phyloP scores from a whole-genome alignment of 2,329 filamentous ascomycete genomes.

The Penicillium sp. region DNA sequence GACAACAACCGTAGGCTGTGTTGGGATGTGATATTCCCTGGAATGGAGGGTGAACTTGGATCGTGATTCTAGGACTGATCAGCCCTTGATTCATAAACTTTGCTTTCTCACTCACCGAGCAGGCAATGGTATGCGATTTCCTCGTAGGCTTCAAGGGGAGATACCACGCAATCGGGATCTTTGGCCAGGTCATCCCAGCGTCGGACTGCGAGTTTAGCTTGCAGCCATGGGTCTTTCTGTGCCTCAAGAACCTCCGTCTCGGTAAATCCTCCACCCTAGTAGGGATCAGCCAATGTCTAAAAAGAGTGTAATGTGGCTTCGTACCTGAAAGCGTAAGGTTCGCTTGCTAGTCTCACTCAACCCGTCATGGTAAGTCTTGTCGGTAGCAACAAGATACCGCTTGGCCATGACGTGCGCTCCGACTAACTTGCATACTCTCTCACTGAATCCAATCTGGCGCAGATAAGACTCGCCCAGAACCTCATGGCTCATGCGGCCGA shows the following conservation, averaged over 20 bases:
- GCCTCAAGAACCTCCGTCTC: slow-evolving; percentile 21
- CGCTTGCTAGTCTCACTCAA: slow-evolving; percentile 30
- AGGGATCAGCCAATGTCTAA: background rate
- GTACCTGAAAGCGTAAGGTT: slow-evolving; percentile 29
- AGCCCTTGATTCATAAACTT: no score
- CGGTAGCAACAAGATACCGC: slow-evolving; percentile 28
- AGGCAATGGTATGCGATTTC: slow-evolving; percentile 19
- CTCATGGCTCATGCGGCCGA: slow-evolving; percentile 30
- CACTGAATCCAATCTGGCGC: slow-evolving; percentile 28
- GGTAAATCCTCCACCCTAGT: slow-evolving; percentile 26
- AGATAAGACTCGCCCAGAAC: slow-evolving; percentile 31
- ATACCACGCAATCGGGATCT: slow-evolving; percentile 20
- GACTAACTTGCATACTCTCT: slow-evolving; percentile 29
- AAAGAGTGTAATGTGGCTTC: background rate
- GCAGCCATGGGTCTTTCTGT: slow-evolving; percentile 27
- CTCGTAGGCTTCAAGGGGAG: slow-evolving; percentile 24
- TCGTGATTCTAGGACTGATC: slow-evolving; percentile 13
- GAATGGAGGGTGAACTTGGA: slow-evolving; percentile 27
- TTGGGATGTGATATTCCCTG: slow-evolving; percentile 33
- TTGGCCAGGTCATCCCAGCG: slow-evolving; percentile 31
- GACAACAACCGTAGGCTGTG: slow-evolving; percentile 40
- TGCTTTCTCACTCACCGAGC: slow-evolving; percentile 2
- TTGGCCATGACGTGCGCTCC: slow-evolving; percentile 35
- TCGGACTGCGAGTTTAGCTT: slow-evolving; percentile 26
- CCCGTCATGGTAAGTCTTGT: slow-evolving; percentile 27